phyloP scores from a whole-genome alignment of 371 early-diverging fungal species.

The Mucor mucedo region DNA sequence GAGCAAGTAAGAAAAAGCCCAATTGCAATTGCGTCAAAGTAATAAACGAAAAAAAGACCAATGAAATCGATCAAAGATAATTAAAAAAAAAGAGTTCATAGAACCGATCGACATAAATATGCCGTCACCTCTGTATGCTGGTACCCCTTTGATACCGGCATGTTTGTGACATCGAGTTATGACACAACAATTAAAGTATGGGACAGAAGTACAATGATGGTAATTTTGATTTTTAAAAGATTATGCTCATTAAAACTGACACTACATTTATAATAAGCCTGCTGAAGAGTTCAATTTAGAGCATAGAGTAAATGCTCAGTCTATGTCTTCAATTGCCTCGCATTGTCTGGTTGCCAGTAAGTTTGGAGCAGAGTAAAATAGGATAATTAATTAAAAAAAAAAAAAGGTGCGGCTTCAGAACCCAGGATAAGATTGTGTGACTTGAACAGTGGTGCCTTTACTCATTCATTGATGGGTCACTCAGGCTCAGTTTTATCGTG shows the following conservation, averaged over 20 bases:
- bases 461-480: conserved; percentile 80
- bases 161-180: conserved; percentile 84
- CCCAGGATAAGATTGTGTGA: conserved; percentile 82
- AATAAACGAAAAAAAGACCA: conserved; percentile 15
- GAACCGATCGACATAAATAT: conserved; percentile 62
- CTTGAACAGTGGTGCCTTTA: conserved; percentile 73
- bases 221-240: conserved; percentile 17
- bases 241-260: neutral
- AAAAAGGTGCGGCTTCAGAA: conserved; percentile 64
- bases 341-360: conserved; percentile 84
- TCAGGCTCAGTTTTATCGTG: conserved; percentile 69
- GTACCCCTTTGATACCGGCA: conserved; percentile 88
- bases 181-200: conserved; percentile 83
- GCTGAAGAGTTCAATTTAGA: conserved; percentile 56
- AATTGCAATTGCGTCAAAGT: conserved; percentile 55
- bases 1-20: conserved; percentile 48
- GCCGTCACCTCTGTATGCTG: conserved; percentile 76
- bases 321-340: conserved; percentile 73
- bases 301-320: conserved; percentile 69
- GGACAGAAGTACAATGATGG: conserved; percentile 82
- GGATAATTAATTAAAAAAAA: conserved; percentile 6
- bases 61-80: neutral
- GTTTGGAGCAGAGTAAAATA: neutral
- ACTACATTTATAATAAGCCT: neutral
- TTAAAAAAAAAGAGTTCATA: conserved; percentile 16